Evolutionary conservation across 768 basidiomycete genomes (phyloP).

Genomic region (Zangia roseola): DNA sequence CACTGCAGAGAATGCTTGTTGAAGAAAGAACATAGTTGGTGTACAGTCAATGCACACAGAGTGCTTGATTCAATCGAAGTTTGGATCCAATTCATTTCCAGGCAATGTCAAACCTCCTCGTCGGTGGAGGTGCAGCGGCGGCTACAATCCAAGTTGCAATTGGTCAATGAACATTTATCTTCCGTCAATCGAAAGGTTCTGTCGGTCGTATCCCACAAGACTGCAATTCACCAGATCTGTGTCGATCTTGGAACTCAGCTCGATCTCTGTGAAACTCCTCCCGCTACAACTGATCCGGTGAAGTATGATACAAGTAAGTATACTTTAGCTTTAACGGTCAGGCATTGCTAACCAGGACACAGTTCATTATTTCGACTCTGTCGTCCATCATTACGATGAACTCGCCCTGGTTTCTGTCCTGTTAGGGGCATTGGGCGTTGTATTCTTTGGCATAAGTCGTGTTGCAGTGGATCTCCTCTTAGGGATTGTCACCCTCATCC

Average conservation of each 20-base stretch:
- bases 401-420: conserved; percentile 21
- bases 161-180: background rate
- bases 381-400: conserved; percentile 8
- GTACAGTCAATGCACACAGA: too few relatives aligned
- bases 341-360: background rate
- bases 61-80: too few relatives aligned
- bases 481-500: conserved; percentile 9
- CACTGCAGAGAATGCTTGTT: too few relatives aligned
- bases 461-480: conserved; percentile 18
- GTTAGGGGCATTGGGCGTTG: conserved; percentile 16
- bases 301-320: too few relatives aligned
- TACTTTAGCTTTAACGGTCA: too few relatives aligned
- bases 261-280: background rate
- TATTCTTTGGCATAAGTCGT: conserved; percentile 16
- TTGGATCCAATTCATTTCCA: too few relatives aligned
- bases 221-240: background rate
- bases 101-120: too few relatives aligned
- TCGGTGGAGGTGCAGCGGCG: too few relatives aligned
- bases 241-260: background rate
- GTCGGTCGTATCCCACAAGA: background rate
- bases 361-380: conserved; percentile 4
- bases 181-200: background rate
- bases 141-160: too few relatives aligned
- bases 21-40: too few relatives aligned
- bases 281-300: too few relatives aligned